Conservation (phyloP, 306 rosid genomes). For the Acacia confusa region DNA sequence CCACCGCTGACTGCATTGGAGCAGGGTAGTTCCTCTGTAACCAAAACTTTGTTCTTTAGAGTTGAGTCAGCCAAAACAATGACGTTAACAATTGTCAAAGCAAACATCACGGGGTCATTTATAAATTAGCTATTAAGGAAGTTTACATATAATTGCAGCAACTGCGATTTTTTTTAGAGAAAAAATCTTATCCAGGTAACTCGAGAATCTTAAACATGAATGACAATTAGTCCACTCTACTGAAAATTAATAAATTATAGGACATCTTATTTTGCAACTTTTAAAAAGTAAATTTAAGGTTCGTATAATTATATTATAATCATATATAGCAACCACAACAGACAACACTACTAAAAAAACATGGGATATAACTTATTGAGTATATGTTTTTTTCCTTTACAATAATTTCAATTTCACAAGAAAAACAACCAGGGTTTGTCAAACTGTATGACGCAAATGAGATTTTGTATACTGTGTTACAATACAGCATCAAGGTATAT, state of each 20-base stretch:
- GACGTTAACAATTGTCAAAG: slow-evolving; percentile 1
- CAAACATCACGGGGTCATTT: background rate
- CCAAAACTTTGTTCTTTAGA: background rate
- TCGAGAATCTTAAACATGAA: background rate
- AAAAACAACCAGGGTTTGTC: background rate
- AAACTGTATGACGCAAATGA: background rate
- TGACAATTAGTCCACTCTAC: background rate
- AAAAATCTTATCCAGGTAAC: no score
- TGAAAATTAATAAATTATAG: background rate
- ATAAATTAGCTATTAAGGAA: background rate
- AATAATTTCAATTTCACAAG: background rate
- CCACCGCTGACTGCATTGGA: slow-evolving; percentile 51
- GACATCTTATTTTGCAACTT: background rate
- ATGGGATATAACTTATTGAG: background rate
- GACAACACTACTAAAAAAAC: background rate
- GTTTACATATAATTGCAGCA: no score
- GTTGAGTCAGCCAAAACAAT: background rate
- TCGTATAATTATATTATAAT: background rate
- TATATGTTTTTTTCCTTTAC: background rate
- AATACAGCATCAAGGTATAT: background rate
- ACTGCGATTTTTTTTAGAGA: no score
- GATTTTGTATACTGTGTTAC: background rate
- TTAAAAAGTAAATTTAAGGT: background rate
- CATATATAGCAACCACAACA: background rate
- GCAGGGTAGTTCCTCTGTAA: slow-evolving; percentile 74